phyloP scores from a whole-genome alignment of 208 protist species.

The Acanthamoeba sp. region DNA sequence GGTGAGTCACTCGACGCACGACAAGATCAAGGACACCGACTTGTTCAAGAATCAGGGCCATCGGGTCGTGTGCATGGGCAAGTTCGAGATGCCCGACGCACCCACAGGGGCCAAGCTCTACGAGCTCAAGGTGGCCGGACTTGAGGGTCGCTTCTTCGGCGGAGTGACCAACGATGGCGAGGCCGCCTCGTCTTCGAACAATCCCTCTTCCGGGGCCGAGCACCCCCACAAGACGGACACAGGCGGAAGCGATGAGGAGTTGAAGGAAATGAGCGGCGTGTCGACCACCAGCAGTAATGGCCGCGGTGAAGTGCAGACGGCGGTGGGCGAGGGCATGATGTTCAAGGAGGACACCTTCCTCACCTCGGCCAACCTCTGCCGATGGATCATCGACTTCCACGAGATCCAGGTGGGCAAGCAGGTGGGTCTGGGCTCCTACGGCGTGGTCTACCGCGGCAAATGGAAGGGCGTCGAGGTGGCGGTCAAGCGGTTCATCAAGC shows the following conservation, averaged over 20 bases:
- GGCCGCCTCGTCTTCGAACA: neutral
- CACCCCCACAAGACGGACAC: neutral
- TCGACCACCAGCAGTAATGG: neutral
- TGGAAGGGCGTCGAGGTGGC: constrained; percentile 30
- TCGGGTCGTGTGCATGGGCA: constrained; percentile 7
- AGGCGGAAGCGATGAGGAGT: neutral
- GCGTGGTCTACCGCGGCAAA: constrained; percentile 27
- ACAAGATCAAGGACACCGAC: constrained; percentile 1
- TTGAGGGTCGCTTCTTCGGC: neutral
- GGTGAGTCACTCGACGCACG: neutral
- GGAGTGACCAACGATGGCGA: neutral
- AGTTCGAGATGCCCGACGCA: constrained; percentile 64
- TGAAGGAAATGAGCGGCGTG: neutral
- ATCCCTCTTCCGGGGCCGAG: neutral
- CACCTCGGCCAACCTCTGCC: constrained; percentile 49
- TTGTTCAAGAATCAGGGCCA: neutral
- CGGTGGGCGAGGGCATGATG: constrained; percentile 10
- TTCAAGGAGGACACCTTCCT: constrained; percentile 65
- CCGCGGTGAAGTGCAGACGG: neutral
- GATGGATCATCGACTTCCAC: constrained; percentile 36
- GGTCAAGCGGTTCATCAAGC: constrained; percentile 77
- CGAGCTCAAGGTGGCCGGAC: neutral
- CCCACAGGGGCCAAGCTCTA: neutral
- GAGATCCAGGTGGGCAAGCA: constrained; percentile 38
- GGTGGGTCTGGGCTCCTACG: constrained; percentile 29